phyloP scores from a whole-genome alignment of 2,329 filamentous ascomycete species.

The Metarhizium album region DNA sequence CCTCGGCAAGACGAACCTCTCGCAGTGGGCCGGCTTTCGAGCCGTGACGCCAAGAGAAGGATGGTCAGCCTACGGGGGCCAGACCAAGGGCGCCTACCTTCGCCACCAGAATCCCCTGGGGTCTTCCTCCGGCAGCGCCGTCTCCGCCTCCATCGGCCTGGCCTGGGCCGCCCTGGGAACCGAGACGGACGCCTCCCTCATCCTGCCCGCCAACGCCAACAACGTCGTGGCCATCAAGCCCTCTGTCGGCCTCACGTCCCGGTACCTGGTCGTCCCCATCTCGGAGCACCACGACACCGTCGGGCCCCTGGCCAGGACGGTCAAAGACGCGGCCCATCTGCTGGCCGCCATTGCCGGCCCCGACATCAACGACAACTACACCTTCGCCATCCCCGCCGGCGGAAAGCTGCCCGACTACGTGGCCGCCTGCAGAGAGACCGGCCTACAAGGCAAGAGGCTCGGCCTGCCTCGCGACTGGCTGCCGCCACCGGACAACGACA shows the following conservation, averaged over 20 bases:
- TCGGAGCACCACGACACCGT: constrained; percentile 52
- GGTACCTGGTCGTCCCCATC: constrained; percentile 54
- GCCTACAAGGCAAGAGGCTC: constrained; percentile 46
- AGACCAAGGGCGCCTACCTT: constrained; percentile 50
- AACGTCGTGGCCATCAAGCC: constrained; percentile 59
- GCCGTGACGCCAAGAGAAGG: constrained; percentile 47
- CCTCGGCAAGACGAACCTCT: constrained; percentile 55
- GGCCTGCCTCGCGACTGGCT: constrained; percentile 45
- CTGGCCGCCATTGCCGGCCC: constrained; percentile 52
- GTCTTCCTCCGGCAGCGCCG: constrained; percentile 51
- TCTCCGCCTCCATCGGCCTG: constrained; percentile 28
- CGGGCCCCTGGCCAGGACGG: constrained; percentile 50
- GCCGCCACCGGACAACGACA: not conserved
- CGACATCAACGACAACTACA: constrained; percentile 51
- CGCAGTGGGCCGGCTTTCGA: constrained; percentile 54
- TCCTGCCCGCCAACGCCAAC: constrained; percentile 40
- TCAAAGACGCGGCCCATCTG: constrained; percentile 50
- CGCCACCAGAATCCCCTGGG: constrained; percentile 51
- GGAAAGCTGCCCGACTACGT: constrained; percentile 48
- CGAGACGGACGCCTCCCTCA: constrained; percentile 50
- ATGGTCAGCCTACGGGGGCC: constrained; percentile 55
- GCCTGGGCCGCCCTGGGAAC: constrained; percentile 8
- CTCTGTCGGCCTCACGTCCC: constrained; percentile 53
- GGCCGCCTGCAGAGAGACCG: constrained; percentile 41
- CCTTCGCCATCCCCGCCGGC: constrained; percentile 45